These are phyloP conservation scores for Delitschia confertaspora DNA, from an alignment of 495 filamentous ascomycete genomes.

Conservation along the genomic window DNA sequence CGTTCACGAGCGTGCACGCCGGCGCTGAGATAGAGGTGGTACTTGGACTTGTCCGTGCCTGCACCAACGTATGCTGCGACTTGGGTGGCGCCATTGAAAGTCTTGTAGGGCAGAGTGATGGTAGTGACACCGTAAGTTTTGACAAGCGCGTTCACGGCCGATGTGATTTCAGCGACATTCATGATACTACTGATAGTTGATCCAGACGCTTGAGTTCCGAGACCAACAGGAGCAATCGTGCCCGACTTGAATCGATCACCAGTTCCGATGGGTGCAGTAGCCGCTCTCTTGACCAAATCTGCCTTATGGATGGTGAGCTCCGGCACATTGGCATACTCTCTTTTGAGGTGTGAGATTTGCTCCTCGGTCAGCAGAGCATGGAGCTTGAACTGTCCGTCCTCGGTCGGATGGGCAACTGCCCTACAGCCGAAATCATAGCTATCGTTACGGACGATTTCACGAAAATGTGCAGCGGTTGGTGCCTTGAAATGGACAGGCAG, in stretches of 20 bases:
- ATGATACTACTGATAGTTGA: conserved; percentile 26
- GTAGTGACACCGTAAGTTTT: conserved; percentile 28
- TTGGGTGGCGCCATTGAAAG: conserved; percentile 29
- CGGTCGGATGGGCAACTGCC: conserved; percentile 4
- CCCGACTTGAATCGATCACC: conserved; percentile 32
- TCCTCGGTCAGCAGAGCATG: conserved; percentile 9
- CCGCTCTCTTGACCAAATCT: neutral
- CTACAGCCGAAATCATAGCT: conserved; percentile 14
- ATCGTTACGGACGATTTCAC: conserved; percentile 11
- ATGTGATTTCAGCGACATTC: conserved; percentile 32
- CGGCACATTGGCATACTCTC: neutral
- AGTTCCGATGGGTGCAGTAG: conserved; percentile 27
- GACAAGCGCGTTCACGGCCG: conserved; percentile 30
- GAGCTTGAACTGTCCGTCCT: conserved; percentile 5
- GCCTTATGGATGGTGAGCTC: conserved; percentile 1
- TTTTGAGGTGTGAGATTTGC: conserved; percentile 1
- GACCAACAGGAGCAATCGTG: conserved; percentile 26
- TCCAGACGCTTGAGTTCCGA: conserved; percentile 18
- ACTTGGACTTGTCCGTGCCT: conserved; percentile 23
- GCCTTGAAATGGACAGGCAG: conserved; percentile 7
- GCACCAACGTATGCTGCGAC: conserved; percentile 27
- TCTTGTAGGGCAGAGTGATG: conserved; percentile 33
- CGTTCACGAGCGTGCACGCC: conserved; percentile 37
- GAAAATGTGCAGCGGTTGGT: conserved; percentile 2
- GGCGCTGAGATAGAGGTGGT: conserved; percentile 33